Percentiles rank a stretch among this genome's conserved stretches.
These are phyloP conservation scores for Zymoseptoria ardabiliae DNA, from an alignment of 2,329 filamentous ascomycete species.

Conservation along the genomic window DNA sequence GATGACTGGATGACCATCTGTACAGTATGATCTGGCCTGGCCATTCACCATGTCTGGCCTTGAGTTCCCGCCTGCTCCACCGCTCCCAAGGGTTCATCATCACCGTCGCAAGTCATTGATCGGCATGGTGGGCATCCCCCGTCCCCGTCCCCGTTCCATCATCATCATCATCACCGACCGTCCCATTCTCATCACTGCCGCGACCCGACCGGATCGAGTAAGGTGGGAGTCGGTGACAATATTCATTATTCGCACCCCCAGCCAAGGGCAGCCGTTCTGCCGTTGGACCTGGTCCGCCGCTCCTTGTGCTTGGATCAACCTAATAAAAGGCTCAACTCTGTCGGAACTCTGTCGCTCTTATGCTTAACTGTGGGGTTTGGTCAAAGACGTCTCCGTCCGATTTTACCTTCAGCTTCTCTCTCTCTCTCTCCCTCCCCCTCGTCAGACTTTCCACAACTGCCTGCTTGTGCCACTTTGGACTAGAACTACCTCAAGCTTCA, in stretches of 20 bases:
- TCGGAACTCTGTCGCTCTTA: slow-evolving; percentile 26
- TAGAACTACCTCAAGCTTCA: no score
- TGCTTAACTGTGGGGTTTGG: slow-evolving; percentile 25
- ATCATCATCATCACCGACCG: not conserved
- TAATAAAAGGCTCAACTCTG: slow-evolving; percentile 18
- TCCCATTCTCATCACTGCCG: not conserved
- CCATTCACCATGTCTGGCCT: not conserved
- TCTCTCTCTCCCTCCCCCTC: not conserved
- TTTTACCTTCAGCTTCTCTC: not conserved
- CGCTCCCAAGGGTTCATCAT: not conserved
- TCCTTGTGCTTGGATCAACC: not conserved
- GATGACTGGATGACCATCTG: no score
- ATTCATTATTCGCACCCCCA: not conserved
- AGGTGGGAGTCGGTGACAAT: not conserved
- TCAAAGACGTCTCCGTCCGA: not conserved
- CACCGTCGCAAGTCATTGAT: not conserved
- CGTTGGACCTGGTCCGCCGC: slow-evolving; percentile 8
- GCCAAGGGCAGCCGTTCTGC: slow-evolving; percentile 1
- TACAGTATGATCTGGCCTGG: no score
- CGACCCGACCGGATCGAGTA: not conserved
- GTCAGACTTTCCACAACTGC: not conserved
- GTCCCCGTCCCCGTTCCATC: no score
- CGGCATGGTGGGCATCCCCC: not conserved
- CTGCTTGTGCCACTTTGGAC: no score
- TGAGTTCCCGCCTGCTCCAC: not conserved